phyloP scores from a whole-genome alignment of 2,329 filamentous ascomycete genomes.

The Chrysosporium keratinophilum region DNA sequence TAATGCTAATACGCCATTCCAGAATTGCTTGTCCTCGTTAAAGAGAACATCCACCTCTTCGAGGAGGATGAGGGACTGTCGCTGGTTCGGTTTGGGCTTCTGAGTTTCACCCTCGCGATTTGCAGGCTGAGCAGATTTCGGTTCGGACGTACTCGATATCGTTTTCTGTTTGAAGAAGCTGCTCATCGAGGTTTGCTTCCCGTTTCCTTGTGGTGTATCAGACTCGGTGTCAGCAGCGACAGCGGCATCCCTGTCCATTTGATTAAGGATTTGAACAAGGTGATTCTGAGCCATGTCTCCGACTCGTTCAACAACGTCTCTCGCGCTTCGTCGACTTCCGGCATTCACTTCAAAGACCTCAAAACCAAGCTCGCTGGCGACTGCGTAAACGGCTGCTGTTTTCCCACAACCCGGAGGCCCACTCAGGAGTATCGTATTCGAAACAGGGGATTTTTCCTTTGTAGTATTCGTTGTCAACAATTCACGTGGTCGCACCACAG shows the following conservation, averaged over 20 bases:
- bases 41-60: slow-evolving; percentile 92
- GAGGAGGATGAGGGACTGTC: slow-evolving; percentile 85
- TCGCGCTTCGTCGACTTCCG: slow-evolving; percentile 70
- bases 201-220: slow-evolving; percentile 43
- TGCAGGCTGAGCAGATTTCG: slow-evolving; percentile 23
- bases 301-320: slow-evolving; percentile 80
- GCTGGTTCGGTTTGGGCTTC: slow-evolving; percentile 47
- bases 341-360: slow-evolving; percentile 93
- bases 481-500: slow-evolving; percentile 34
- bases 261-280: slow-evolving; percentile 53
- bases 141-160: slow-evolving; percentile 30
- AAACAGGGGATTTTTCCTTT: slow-evolving; percentile 39
- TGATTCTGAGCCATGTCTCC: slow-evolving; percentile 97
- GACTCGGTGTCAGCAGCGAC: background rate
- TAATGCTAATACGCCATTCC: slow-evolving; percentile 67
- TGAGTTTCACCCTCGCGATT: slow-evolving; percentile 17
- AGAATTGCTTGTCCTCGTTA: slow-evolving; percentile 93
- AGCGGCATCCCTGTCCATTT: slow-evolving; percentile 22
- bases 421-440: slow-evolving; percentile 73
- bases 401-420: slow-evolving; percentile 87
- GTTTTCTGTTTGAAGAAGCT: slow-evolving; percentile 59
- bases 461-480: slow-evolving; percentile 17
- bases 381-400: slow-evolving; percentile 81
- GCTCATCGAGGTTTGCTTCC: slow-evolving; percentile 67
- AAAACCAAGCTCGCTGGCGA: slow-evolving; percentile 82